These are phyloP conservation scores for Tubosaeta sp. DNA, from an alignment of 768 basidiomycete species.

Conservation along the genomic window DNA sequence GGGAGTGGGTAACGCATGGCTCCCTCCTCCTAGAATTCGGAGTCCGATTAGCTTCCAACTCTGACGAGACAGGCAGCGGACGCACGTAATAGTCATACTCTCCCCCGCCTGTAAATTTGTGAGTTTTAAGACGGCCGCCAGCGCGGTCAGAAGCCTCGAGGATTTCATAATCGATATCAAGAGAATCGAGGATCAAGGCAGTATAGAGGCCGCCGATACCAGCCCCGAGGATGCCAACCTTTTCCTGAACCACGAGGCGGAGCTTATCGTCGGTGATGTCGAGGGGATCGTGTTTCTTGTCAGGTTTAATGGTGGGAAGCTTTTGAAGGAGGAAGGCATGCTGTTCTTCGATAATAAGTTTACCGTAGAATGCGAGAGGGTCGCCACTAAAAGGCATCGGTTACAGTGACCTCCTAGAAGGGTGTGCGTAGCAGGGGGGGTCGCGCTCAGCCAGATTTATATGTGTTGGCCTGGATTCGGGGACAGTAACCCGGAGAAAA, in stretches of 20 bases:
- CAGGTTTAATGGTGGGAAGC: neutral
- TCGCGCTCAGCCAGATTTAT: neutral
- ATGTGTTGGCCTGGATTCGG: neutral
- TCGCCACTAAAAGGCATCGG: slow-evolving; percentile 15
- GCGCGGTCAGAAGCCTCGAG: slow-evolving; percentile 37
- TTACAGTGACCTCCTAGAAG: neutral
- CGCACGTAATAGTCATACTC: neutral
- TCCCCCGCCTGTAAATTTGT: slow-evolving; percentile 32
- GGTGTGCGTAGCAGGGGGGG: too few species aligned
- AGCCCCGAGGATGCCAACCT: slow-evolving; percentile 20
- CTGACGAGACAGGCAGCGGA: neutral
- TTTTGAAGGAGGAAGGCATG: neutral
- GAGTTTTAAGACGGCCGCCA: slow-evolving; percentile 40
- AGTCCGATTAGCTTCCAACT: neutral
- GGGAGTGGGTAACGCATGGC: slow-evolving; percentile 38
- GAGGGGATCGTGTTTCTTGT: neutral
- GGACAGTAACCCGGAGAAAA: neutral
- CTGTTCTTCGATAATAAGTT: slow-evolving; percentile 11
- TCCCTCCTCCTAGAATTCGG: slow-evolving; percentile 30
- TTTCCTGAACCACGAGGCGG: neutral
- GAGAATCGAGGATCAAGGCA: slow-evolving; percentile 42
- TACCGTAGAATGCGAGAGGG: slow-evolving; percentile 14
- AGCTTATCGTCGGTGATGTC: neutral
- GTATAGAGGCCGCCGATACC: slow-evolving; percentile 36
- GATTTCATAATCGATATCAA: slow-evolving; percentile 42